phyloP scores from a whole-genome alignment of 2,329 filamentous ascomycete genomes.

The Pseudogymnoascus sp. region DNA sequence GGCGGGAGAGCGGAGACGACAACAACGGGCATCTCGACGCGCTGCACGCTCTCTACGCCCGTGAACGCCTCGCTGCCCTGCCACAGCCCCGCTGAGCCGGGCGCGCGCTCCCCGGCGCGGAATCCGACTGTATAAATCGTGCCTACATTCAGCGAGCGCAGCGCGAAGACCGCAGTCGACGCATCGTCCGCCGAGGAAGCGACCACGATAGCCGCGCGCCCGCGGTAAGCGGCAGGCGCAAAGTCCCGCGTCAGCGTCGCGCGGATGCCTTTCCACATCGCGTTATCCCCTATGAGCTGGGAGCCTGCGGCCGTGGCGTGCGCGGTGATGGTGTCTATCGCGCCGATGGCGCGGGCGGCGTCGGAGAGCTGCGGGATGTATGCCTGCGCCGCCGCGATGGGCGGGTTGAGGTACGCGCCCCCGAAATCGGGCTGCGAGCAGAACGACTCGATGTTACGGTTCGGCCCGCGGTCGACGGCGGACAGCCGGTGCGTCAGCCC shows the following conservation, averaged over 20 bases:
- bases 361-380: slow-evolving; percentile 62
- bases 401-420: slow-evolving; percentile 72
- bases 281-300: slow-evolving; percentile 69
- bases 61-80: slow-evolving; percentile 56
- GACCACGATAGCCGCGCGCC: slow-evolving; percentile 66
- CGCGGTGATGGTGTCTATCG: slow-evolving; percentile 73
- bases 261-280: slow-evolving; percentile 77
- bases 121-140: slow-evolving; percentile 83
- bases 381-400: slow-evolving; percentile 48
- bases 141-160: slow-evolving; percentile 65
- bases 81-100: background rate
- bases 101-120: slow-evolving; percentile 39
- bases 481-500: slow-evolving; percentile 78
- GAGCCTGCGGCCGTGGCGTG: slow-evolving; percentile 40
- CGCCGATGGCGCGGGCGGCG: slow-evolving; percentile 68
- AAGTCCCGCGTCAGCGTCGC: slow-evolving; percentile 74
- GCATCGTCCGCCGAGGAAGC: slow-evolving; percentile 67
- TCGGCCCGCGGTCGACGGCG: slow-evolving; percentile 62
- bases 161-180: slow-evolving; percentile 68
- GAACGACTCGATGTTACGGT: slow-evolving; percentile 60
- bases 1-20: slow-evolving; percentile 71
- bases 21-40: slow-evolving; percentile 70
- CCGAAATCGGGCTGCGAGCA: slow-evolving; percentile 69
- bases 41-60: slow-evolving; percentile 71
- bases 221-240: slow-evolving; percentile 72